Evolutionary conservation across 768 basidiomycete species (phyloP).

Genomic region (Clathrus columnatus): DNA sequence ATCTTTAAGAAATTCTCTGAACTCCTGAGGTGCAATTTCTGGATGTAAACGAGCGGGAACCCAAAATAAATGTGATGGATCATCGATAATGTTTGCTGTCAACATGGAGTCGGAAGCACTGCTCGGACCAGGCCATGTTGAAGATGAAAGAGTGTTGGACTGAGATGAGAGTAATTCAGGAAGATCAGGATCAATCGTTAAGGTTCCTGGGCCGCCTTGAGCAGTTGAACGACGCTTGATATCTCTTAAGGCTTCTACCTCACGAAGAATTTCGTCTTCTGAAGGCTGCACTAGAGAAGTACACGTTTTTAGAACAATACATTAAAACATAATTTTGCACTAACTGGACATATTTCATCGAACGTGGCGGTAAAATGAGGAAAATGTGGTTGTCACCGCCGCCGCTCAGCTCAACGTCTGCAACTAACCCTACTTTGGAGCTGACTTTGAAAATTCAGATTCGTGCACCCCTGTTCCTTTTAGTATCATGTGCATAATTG

Average conservation of each 20-base stretch:
- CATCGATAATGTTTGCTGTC: conserved; percentile 37
- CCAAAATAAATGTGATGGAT: conserved; percentile 94
- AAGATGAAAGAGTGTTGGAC: conserved; percentile 39
- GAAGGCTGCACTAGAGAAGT: conserved; percentile 55
- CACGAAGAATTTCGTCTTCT: conserved; percentile 76
- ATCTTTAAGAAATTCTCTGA: conserved; percentile 89
- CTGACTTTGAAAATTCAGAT: conserved; percentile 7
- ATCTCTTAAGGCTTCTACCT: conserved; percentile 79
- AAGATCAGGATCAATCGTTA: conserved; percentile 87
- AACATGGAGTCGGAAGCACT: conserved; percentile 13
- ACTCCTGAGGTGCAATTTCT: conserved; percentile 95
- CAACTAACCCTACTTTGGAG: conserved; percentile 4
- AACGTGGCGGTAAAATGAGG: not conserved
- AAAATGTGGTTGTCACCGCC: conserved; percentile 1
- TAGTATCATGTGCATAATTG: not conserved
- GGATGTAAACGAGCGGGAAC: conserved; percentile 95
- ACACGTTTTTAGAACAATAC: not conserved
- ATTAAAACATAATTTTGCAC: not conserved
- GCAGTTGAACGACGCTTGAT: conserved; percentile 76
- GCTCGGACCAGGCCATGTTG: conserved; percentile 32
- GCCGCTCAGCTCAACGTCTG: conserved; percentile 1
- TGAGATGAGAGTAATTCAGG: conserved; percentile 60
- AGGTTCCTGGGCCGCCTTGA: conserved; percentile 64
- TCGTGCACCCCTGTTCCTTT: not conserved
- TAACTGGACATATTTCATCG: not conserved